Base-by-base conservation (phyloP, 164 flowering plant genomes). In the Magnolia kwangsiensis region DNA sequence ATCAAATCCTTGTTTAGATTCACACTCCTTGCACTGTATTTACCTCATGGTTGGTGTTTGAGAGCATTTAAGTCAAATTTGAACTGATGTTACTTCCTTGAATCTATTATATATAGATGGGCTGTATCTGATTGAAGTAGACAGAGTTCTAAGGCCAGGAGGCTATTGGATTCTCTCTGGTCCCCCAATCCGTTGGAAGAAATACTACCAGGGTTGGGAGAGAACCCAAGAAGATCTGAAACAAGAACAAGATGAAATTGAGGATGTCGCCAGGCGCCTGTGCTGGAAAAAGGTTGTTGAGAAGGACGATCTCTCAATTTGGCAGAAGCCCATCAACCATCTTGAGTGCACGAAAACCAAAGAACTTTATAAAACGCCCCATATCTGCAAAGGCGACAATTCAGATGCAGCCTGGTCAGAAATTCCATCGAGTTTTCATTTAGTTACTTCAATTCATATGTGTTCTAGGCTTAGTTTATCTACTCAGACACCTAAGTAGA, bases 101-200 rank as follows among this genome's bases (percentile, higher is more conserved):
- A 14, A 19, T 69, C 11, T 29, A 58, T 55, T 78, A 7, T 16
- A 37, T 50, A 66, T 87, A 96, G 99, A 89, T 85, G 99, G 97
- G 14, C 11, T 92, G 75, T 94, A 90, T 78, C 83, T 96, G 64
- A 88, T 83, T 71, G 99, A 96, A 86, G 96, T 96, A 69, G 98
- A 96, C 81, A 85, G 99, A 82, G 87, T 96, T 75, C 80, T 94
- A 16, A 85, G 98, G 77, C 99, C 99, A 27, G 99, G 99, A 72
- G 99, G 96, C n/a, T 96, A 96, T 66, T 96, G 98, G 99, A 86
- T 94, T 85, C 93, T 96, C 20, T 96, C 98, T 50, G 99, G 98
- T 18, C 99, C 99, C 20, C 99, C 99, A 0, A 89, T 96, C 68
- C 81, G 66, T 69, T 96, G 97, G 98, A 92, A 90, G 87, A 92